Conservation (phyloP, 192 early-diverging fungal genomes). For the Physocladia obscura region DNA sequence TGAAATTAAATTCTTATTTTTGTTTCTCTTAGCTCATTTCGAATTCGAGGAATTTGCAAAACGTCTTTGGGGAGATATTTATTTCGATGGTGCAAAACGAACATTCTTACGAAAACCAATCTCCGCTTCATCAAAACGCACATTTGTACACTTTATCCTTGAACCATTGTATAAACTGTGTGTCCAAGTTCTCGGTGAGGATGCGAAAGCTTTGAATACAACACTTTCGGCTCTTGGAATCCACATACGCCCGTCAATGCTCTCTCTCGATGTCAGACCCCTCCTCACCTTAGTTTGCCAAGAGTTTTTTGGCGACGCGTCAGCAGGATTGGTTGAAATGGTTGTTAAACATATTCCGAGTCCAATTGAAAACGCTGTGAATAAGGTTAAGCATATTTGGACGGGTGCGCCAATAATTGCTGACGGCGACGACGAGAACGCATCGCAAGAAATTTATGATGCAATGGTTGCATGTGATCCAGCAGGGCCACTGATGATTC, state of each 20-base stretch:
- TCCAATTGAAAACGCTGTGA: conserved; percentile 71
- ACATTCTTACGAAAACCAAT: conserved; percentile 76
- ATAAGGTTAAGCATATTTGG: conserved; percentile 50
- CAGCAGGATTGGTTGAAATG: conserved; percentile 89
- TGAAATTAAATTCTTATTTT: conserved; percentile 8
- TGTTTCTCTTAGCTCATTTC: conserved; percentile 41
- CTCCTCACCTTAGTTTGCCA: conserved; percentile 76
- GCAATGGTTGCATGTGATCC: conserved; percentile 81
- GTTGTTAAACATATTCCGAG: conserved; percentile 73
- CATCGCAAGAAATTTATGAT: conserved; percentile 27
- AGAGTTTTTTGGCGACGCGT: conserved; percentile 84
- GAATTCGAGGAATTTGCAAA: conserved; percentile 79
- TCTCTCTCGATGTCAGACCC: conserved; percentile 80
- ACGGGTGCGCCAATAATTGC: conserved; percentile 42
- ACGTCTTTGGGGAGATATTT: conserved; percentile 97
- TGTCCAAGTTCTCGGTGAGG: conserved; percentile 80
- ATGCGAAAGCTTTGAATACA: conserved; percentile 64
- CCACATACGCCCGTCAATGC: conserved; percentile 73
- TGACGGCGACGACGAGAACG: neutral
- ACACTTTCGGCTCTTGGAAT: conserved; percentile 81
- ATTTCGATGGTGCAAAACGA: conserved; percentile 76
- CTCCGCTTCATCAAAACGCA: conserved; percentile 55
- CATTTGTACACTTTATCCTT: conserved; percentile 95
- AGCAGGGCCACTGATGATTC: conserved; percentile 88
- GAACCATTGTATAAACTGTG: conserved; percentile 95